phyloP scores from a whole-genome alignment of 352 stramenopile species.

The Phytophthora citricola region DNA sequence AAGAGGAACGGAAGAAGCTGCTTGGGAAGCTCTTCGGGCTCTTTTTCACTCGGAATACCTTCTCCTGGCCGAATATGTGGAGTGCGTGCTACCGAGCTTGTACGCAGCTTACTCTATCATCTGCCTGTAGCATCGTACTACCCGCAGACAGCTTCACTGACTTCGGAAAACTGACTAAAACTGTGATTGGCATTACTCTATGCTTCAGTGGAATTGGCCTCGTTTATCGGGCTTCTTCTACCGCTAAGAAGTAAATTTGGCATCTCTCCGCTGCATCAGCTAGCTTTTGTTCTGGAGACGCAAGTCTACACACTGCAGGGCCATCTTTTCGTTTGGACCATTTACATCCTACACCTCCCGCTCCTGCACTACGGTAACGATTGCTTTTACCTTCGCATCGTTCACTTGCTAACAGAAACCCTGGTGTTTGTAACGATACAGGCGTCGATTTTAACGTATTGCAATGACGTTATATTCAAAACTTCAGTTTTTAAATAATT shows the following conservation, averaged over 20 bases:
- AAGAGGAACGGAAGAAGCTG: slow-evolving; percentile 2
- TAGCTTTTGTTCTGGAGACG: slow-evolving; percentile 48
- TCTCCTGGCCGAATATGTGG: slow-evolving; percentile 34
- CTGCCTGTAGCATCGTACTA: slow-evolving; percentile 36
- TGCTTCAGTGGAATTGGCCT: slow-evolving; percentile 6
- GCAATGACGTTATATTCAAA: no score
- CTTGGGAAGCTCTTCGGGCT: slow-evolving; percentile 11
- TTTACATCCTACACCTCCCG: slow-evolving; percentile 32
- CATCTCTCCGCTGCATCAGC: slow-evolving; percentile 29
- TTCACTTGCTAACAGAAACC: no score
- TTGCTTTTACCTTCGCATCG: no score
- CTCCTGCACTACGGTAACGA: slow-evolving; percentile 4
- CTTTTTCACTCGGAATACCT: slow-evolving; percentile 38
- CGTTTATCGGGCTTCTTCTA: slow-evolving; percentile 10
- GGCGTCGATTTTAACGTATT: not conserved
- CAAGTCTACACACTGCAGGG: slow-evolving; percentile 33
- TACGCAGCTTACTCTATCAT: slow-evolving; percentile 24
- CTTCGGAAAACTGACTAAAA: not conserved
- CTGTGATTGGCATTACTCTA: slow-evolving; percentile 7
- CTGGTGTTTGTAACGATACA: not conserved
- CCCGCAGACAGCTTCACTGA: slow-evolving; percentile 8
- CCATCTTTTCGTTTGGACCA: slow-evolving; percentile 33
- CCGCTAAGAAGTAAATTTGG: slow-evolving; percentile 27
- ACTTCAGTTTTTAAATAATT: no score
- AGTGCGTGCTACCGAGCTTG: slow-evolving; percentile 31